phyloP scores from a whole-genome alignment of 192 early-diverging fungal species.

The Coemansia sp. region DNA sequence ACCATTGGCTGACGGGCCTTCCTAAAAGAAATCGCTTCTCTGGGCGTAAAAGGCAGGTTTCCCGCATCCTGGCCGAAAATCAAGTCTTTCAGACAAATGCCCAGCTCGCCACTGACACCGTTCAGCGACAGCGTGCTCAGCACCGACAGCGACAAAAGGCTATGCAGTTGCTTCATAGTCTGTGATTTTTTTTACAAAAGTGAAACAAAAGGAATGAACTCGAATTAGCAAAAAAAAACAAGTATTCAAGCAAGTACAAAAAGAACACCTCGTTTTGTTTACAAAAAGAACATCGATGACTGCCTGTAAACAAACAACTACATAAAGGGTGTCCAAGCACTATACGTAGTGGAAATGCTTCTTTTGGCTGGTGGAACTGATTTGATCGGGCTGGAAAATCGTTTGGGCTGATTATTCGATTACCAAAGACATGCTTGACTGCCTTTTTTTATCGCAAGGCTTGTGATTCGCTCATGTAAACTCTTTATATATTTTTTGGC shows the following conservation, averaged over 20 bases:
- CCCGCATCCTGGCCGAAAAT: conserved; percentile 38
- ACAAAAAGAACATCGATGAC: not conserved
- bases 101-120: conserved; percentile 7
- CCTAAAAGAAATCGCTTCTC: conserved; percentile 4
- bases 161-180: not conserved
- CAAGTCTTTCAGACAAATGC: conserved; percentile 31
- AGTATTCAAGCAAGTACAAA: not conserved
- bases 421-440: not conserved
- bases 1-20: not conserved
- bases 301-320: not conserved
- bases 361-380: not conserved
- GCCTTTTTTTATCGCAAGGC: no score
- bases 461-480: not conserved
- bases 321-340: not conserved
- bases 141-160: not conserved
- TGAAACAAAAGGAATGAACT: no score
- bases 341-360: not conserved
- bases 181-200: not conserved
- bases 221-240: not conserved
- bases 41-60: conserved; percentile 26
- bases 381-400: not conserved
- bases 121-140: not conserved
- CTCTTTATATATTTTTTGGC: not conserved
- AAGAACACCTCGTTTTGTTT: not conserved
- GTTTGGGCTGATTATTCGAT: not conserved